Percentiles rank a stretch among this genome's conserved stretches.
These are phyloP conservation scores for Ceratobasidium sp. DNA, from an alignment of 1,284 basidiomycete species.

Conservation along the genomic window DNA sequence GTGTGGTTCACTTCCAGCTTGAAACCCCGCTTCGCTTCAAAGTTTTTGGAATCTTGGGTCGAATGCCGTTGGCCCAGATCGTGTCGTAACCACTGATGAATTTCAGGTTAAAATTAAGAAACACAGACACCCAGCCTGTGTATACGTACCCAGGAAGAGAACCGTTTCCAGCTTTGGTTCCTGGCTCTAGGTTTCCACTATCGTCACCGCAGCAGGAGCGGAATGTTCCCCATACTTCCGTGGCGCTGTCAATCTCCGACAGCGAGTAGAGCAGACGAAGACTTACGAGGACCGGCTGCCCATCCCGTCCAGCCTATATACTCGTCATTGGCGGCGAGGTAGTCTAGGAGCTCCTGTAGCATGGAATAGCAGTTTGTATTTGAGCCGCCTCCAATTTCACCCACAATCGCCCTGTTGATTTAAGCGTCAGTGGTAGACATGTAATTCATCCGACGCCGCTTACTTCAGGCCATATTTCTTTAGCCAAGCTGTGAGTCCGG, in stretches of 20 bases:
- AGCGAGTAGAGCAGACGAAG: neutral
- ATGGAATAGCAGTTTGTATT: constrained; percentile 54
- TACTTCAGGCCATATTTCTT: constrained; percentile 55
- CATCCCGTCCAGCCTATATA: constrained; percentile 58
- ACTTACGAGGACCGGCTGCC: constrained; percentile 58
- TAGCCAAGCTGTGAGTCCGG: constrained; percentile 54
- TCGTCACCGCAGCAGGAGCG: constrained; percentile 56
- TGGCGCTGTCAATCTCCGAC: neutral
- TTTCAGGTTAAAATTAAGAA: neutral
- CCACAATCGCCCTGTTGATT: constrained; percentile 52
- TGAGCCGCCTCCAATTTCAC: constrained; percentile 56
- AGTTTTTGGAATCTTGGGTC: constrained; percentile 52
- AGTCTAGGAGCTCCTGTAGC: constrained; percentile 52
- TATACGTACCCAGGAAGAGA: constrained; percentile 43
- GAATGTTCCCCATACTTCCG: constrained; percentile 54
- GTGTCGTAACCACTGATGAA: constrained; percentile 51
- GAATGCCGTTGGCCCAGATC: constrained; percentile 54
- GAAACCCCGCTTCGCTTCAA: constrained; percentile 44
- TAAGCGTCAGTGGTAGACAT: neutral
- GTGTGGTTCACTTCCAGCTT: constrained; percentile 34
- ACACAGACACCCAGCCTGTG: neutral
- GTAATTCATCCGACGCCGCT: constrained; percentile 6
- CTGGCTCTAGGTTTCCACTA: constrained; percentile 56
- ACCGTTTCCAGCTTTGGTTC: constrained; percentile 46
- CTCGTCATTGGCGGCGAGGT: constrained; percentile 53